Base-by-base conservation (phyloP, 2,329 filamentous ascomycete genomes). In the Ascochyta lentis region DNA sequence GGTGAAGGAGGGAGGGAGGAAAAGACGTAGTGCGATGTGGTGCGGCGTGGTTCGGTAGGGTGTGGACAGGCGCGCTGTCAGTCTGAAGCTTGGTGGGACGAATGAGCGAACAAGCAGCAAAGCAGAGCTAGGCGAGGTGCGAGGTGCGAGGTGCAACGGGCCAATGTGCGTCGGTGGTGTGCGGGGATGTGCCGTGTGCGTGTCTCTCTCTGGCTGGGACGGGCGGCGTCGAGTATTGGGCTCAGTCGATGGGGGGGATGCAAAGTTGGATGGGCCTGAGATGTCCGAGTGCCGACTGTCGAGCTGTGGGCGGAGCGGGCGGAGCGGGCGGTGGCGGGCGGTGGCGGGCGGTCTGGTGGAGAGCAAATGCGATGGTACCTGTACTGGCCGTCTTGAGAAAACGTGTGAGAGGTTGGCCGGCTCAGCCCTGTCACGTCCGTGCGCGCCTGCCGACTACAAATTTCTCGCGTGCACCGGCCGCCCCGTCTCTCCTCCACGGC, bases 401-500 rank as follows among this genome's bases (percentile, higher is more conserved):
- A 69, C 64, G 65, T 66, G 60, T 65, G 61, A 65, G 64, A 60
- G 65, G 62, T 64, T 63, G 60, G 60, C n/a, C n/a, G n/a, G n/a
- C n/a, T n/a, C n/a, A n/a, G n/a, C n/a, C n/a, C n/a, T 59, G 37
- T 29, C 22, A 47, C 54, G 57, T 44, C 48, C 56, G 54, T 51
- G 54, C 49, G 35, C 24, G 27, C n/a, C 49, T 54, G 53, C 54
- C 54, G 59, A 56, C 61, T 54, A 57, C 54, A 54, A 62, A 61
- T 68, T 56, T 61, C 63, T 67, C 65, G 58, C 63, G 57, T 49
- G 52, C 53, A 19, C 40, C 56, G 29, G 52, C 56, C 35, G 46
- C 59, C 38, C 27, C 47, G 31, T 56, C 58, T 63, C 56, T 68
- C 61, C 62, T 67, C 65, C 64, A 78, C 45, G 86, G 89, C 87